Conservation (phyloP, 805 yeast genomes). For the Starmerella apicola region DNA sequence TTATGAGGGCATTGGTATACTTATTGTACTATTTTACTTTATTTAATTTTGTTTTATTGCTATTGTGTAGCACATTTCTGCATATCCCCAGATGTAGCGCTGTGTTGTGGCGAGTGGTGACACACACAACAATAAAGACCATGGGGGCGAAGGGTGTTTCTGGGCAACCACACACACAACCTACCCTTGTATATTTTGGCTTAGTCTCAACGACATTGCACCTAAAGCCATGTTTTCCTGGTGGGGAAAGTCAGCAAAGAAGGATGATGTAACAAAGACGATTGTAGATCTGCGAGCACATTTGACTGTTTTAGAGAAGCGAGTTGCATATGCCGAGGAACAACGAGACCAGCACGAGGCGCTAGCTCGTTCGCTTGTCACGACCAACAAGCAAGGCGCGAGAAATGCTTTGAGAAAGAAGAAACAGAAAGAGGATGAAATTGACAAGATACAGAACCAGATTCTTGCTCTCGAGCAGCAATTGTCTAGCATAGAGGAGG, state of each 20-base stretch:
- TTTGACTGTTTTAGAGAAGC: constrained; percentile 73
- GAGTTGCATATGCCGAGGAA: constrained; percentile 64
- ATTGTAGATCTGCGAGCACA: constrained; percentile 83
- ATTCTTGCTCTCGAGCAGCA: constrained; percentile 84
- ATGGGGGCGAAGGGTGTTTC: too few relatives aligned
- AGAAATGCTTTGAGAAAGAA: constrained; percentile 78
- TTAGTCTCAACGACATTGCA: too few relatives aligned
- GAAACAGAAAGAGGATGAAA: constrained; percentile 65
- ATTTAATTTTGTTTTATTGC: too few relatives aligned
- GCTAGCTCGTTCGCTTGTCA: constrained; percentile 64
- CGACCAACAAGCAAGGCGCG: constrained; percentile 63
- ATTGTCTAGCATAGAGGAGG: constrained; percentile 79
- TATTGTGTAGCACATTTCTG: too few relatives aligned
- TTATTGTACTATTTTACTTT: too few relatives aligned
- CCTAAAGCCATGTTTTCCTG: constrained; percentile 8
- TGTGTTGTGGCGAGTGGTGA: too few relatives aligned
- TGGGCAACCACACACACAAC: too few relatives aligned
- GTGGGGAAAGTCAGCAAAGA: constrained; percentile 54
- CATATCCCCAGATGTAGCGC: too few relatives aligned
- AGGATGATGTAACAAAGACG: constrained; percentile 85
- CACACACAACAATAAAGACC: too few relatives aligned
- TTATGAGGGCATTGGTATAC: too few relatives aligned
- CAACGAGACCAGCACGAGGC: constrained; percentile 74
- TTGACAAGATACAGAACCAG: constrained; percentile 72
- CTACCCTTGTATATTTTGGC: too few relatives aligned